Base-by-base conservation (phyloP, 495 filamentous ascomycete genomes). In the Penicillium tannophilum region DNA sequence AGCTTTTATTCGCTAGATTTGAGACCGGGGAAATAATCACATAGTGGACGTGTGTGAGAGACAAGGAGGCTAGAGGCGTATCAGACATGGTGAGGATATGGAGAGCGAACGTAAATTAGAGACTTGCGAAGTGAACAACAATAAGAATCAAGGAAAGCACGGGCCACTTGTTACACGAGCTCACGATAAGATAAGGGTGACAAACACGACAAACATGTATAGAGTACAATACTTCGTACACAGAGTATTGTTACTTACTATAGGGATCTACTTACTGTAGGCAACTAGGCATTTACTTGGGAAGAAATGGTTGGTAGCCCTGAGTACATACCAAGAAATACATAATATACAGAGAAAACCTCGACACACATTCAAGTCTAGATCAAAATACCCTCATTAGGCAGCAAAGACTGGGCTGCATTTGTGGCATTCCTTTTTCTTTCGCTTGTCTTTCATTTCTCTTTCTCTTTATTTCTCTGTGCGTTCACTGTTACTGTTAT, bases 1-100 rank as follows among this genome's bases (percentile, higher is more conserved):
- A 68, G 56, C 52, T 42, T 50, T 53, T 17, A 26, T n/a, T 33
- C 7, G 17, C 39, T 28, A 41, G 17, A 41, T 41, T 41, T 4
- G 12, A 11, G 33, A n/a, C 39, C 5, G 35, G 4, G 2, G 12
- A 0, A 5, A 14, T n/a, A 67, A 82, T 60, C 75, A 96, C 93
- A 79, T 98, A 98, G 79, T 95, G 90, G 56, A 98, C 92, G 74
- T 98, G 93, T 12, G 95, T 98, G 50, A 97, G 77, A 53, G 91
- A 96, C 51, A 97, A 82, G 17, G 94, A 98, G 30, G 93, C 91
- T 26, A 98, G 77, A 2, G 90, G 86, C 24, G 84, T 76, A 61
- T 91, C 83, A 49, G 82, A 82, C 86, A 90, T 89, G 44, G 30
- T 52, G 56, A 24, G 9, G 30, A 30, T 53, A 14, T 17, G 50